Conservation (phyloP, 768 basidiomycete species). For the Rickenella mellea region DNA sequence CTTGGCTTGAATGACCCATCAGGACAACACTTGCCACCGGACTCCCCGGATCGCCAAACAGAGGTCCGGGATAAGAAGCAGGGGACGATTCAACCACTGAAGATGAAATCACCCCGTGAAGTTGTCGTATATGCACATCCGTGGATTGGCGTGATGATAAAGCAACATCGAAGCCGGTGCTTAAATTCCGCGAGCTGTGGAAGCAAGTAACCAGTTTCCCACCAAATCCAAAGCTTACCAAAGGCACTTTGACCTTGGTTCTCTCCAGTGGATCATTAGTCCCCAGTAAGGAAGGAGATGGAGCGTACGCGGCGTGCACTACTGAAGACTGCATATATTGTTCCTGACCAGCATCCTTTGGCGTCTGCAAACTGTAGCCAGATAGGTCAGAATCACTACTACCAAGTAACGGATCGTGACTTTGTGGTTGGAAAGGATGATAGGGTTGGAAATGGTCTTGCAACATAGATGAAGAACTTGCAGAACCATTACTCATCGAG, state of each 20-base stretch:
- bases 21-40: constrained; percentile 58
- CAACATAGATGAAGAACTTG: neutral
- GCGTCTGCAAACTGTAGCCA: neutral
- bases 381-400: neutral
- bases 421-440: neutral
- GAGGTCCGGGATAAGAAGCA: constrained; percentile 74
- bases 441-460: neutral
- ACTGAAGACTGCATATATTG: constrained; percentile 18
- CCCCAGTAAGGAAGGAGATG: constrained; percentile 75
- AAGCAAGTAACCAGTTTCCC: constrained; percentile 86
- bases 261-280: constrained; percentile 77
- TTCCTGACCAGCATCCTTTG: constrained; percentile 9
- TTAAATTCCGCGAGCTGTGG: constrained; percentile 56
- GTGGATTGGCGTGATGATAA: constrained; percentile 63
- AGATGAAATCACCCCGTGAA: constrained; percentile 65
- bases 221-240: constrained; percentile 90
- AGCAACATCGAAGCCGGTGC: constrained; percentile 71
- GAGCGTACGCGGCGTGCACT: constrained; percentile 58
- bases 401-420: neutral
- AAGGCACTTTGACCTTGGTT: constrained; percentile 61
- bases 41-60: constrained; percentile 50
- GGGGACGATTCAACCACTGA: constrained; percentile 46
- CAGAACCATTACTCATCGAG: neutral
- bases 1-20: constrained; percentile 33
- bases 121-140: constrained; percentile 52